phyloP scores from a whole-genome alignment of 1,139 yeast species.

The Hemisphaericaspora lyxosophila region DNA sequence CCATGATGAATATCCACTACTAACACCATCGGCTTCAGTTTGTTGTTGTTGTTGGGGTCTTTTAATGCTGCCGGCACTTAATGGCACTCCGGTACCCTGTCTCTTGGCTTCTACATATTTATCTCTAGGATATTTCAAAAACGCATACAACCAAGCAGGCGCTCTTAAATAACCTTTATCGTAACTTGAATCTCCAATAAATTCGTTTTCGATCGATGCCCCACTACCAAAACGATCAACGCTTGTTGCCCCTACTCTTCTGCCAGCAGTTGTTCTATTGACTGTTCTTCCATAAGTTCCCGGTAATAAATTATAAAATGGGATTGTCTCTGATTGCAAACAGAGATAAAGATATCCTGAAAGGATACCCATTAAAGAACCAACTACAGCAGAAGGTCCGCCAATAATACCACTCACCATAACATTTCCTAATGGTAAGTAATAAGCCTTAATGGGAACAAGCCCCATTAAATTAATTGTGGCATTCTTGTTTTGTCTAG shows the following conservation, averaged over 20 bases:
- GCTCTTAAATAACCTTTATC: conserved; percentile 48
- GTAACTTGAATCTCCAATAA: conserved; percentile 35
- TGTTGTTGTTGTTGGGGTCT: neutral
- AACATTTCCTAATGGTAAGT: conserved; percentile 56
- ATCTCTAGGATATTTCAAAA: conserved; percentile 32
- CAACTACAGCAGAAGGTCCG: conserved; percentile 40
- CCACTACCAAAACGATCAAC: conserved; percentile 5
- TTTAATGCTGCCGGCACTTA: neutral
- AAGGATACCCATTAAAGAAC: conserved; percentile 48
- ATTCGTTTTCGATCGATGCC: conserved; percentile 14
- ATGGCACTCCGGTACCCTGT: conserved; percentile 1
- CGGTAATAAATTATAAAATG: conserved; percentile 41
- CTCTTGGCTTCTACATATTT: conserved; percentile 27
- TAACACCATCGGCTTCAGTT: conserved; percentile 3
- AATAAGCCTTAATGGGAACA: conserved; percentile 57
- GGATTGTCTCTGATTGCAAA: conserved; percentile 53
- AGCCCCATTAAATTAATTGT: conserved; percentile 52
- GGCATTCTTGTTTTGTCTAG: conserved; percentile 51
- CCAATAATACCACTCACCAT: conserved; percentile 47
- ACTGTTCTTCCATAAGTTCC: conserved; percentile 23
- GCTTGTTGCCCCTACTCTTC: conserved; percentile 33
- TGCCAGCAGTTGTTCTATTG: conserved; percentile 17
- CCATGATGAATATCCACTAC: conserved; percentile 18
- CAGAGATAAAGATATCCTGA: conserved; percentile 63
- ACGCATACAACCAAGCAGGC: conserved; percentile 35